Percentiles rank a stretch among this genome's conserved stretches.
Evolutionary conservation across 805 yeast species (phyloP).

Genomic region (Diddensiella santjacobensis): DNA sequence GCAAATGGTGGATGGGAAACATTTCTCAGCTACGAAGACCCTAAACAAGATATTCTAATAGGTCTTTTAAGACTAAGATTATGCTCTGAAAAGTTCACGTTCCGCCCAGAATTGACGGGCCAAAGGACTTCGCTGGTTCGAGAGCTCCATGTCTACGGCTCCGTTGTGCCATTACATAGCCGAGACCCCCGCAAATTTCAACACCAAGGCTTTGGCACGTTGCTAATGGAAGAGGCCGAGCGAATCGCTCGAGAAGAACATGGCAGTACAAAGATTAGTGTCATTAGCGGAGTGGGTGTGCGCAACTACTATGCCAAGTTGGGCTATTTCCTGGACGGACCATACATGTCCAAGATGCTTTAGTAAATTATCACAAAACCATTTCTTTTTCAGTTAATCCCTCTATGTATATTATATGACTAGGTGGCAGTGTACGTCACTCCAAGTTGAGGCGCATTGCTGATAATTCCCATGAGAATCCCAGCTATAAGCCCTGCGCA

Average conservation of each 20-base stretch:
- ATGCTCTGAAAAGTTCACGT: conserved; percentile 85
- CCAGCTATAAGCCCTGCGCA: conserved; percentile 73
- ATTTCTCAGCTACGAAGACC: conserved; percentile 92
- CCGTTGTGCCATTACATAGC: conserved; percentile 93
- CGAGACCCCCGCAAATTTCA: conserved; percentile 97
- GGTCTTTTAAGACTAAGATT: conserved; percentile 85
- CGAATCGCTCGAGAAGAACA: conserved; percentile 94
- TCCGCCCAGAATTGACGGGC: conserved; percentile 75
- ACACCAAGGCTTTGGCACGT: conserved; percentile 98
- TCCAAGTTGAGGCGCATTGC: conserved; percentile 8
- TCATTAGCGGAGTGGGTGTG: conserved; percentile 96
- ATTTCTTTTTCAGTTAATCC: too few relatives aligned
- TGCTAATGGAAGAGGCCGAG: conserved; percentile 97
- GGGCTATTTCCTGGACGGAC: conserved; percentile 92
- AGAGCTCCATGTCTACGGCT: conserved; percentile 95
- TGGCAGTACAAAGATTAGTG: conserved; percentile 85
- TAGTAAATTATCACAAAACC: background rate
- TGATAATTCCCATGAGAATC: conserved; percentile 35
- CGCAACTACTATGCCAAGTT: conserved; percentile 90
- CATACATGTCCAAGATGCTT: conserved; percentile 80
- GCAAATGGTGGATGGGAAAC: conserved; percentile 99
- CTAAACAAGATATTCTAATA: conserved; percentile 90
- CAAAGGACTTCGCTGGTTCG: conserved; percentile 94
- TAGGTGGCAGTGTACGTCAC: background rate
- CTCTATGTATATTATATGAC: too few relatives aligned